Evolutionary conservation across 2,329 filamentous ascomycete genomes (phyloP).

Genomic region (Harringtonia aguacate): DNA sequence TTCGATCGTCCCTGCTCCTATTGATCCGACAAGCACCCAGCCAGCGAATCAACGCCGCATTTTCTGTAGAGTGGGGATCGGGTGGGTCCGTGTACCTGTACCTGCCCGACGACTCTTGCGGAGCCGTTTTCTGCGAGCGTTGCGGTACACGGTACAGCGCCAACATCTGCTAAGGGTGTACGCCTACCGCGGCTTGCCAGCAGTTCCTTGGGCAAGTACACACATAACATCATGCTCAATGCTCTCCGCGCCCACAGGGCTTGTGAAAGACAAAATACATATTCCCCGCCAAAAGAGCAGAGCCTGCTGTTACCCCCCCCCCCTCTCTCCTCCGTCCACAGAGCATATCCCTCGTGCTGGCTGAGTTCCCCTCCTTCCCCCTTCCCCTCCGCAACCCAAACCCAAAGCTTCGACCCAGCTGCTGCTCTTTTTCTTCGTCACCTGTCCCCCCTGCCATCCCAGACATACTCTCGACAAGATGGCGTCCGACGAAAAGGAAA

Average conservation of each 20-base stretch:
- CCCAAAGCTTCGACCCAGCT: not conserved
- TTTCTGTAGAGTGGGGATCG: not conserved
- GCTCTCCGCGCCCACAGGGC: not conserved
- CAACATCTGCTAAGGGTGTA: no score
- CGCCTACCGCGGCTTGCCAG: not conserved
- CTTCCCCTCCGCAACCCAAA: no score
- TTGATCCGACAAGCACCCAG: constrained; percentile 7
- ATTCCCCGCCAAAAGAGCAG: not conserved
- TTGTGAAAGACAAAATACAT: not conserved
- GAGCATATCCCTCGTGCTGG: not conserved
- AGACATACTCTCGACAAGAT: constrained; percentile 18
- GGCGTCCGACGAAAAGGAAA: constrained; percentile 30
- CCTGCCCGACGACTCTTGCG: no score
- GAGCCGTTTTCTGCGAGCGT: no score
- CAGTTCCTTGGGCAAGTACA: not conserved
- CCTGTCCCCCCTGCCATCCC: not conserved
- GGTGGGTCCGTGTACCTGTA: constrained; percentile 1
- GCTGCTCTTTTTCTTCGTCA: no score
- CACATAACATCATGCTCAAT: not conserved
- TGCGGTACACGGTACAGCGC: no score
- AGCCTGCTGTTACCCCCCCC: not conserved
- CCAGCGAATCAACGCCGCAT: constrained; percentile 15
- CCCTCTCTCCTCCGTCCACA: not conserved
- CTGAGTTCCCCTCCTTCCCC: no score
- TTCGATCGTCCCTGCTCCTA: constrained; percentile 2